Base-by-base conservation (phyloP, 768 basidiomycete species). In the Saitozyma sp. region DNA sequence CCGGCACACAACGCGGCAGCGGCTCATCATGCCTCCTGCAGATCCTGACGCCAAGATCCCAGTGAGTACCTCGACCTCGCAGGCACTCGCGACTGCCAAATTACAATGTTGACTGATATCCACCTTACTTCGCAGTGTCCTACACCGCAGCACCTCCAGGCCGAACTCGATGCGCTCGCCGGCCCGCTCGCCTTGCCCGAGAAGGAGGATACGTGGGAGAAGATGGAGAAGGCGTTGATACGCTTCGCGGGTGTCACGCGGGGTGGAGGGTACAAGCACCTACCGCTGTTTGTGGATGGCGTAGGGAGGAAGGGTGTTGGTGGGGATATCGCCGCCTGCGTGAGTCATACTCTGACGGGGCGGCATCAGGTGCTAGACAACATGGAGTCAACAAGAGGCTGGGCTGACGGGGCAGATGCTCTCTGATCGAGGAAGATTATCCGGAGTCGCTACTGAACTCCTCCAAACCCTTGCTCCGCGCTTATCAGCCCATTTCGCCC, bases 141-240 rank as follows among this genome's bases (percentile, higher is more conserved):
- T 5, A 74, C 77, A 3, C 58, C 71, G 2, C 66, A 73, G 51
- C 70, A 79, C 39, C 62, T 82, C 3, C 64, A 65, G 53, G 51
- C 54, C 16, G 81, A 82, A 53, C 68, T 79, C 14, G 76, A 78
- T 13, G 60, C 65, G 14, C 64, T 82, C 6, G 61, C 62, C 6
- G 59, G 63, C 10, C 71, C 69, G 0, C 69, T 82, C 14, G 70
- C 59, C 2, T 69, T 77, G 14, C 71, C 71, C 39, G 81, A 82
- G 69, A 77, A 73, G 13, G 81, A 82, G 59, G 79, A 82, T 61
- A 81, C 80, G 7, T 82, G 81, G 81, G 81, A 81, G 61, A 79
- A 78, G 64, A 72, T 81, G 45, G 81, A 81, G 68, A 70, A 71
- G 54, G 81, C 76, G 1, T 63, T 82, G 46, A 79, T 80, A 54